phyloP scores from a whole-genome alignment of 2,329 filamentous ascomycete species.

The Ophioceras dolichostomum region DNA sequence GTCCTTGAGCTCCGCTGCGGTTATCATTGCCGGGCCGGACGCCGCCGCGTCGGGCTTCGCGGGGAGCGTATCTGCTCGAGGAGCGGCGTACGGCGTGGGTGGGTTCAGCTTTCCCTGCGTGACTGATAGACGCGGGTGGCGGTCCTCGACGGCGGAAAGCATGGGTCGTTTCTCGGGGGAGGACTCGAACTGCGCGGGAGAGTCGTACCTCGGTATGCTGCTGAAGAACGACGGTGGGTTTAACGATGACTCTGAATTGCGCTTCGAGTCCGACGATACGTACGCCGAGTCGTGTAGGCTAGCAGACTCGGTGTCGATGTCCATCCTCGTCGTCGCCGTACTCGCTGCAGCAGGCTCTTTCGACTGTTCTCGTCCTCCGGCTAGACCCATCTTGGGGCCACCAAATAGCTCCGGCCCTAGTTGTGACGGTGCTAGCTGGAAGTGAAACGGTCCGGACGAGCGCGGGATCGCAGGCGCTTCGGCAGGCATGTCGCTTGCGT shows the following conservation, averaged over 20 bases:
- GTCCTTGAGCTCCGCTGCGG: slow-evolving; percentile 39
- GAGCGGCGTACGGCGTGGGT: slow-evolving; percentile 17
- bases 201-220: slow-evolving; percentile 31
- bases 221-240: slow-evolving; percentile 25
- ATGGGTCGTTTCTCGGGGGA: slow-evolving; percentile 20
- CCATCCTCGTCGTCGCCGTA: slow-evolving; percentile 18
- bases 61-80: slow-evolving; percentile 40
- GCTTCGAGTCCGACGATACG: slow-evolving; percentile 40
- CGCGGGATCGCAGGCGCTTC: slow-evolving; percentile 15
- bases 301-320: slow-evolving; percentile 31
- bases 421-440: background rate
- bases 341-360: background rate
- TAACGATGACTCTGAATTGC: slow-evolving; percentile 35
- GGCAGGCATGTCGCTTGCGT: slow-evolving; percentile 28
- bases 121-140: slow-evolving; percentile 42
- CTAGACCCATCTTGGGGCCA: too few species aligned
- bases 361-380: too few species aligned
- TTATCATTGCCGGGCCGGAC: slow-evolving; percentile 34
- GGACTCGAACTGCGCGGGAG: slow-evolving; percentile 28
- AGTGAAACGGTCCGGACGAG: slow-evolving; percentile 4
- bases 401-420: too few species aligned
- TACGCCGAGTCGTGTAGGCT: slow-evolving; percentile 40
- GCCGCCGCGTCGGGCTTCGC: slow-evolving; percentile 29
- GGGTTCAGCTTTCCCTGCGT: slow-evolving; percentile 32
- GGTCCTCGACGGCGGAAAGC: slow-evolving; percentile 32